Evolutionary conservation across 148 eudicot species (phyloP), one percentile per base, ranked within the genome.

Genomic region (Cornus kousa): DNA sequence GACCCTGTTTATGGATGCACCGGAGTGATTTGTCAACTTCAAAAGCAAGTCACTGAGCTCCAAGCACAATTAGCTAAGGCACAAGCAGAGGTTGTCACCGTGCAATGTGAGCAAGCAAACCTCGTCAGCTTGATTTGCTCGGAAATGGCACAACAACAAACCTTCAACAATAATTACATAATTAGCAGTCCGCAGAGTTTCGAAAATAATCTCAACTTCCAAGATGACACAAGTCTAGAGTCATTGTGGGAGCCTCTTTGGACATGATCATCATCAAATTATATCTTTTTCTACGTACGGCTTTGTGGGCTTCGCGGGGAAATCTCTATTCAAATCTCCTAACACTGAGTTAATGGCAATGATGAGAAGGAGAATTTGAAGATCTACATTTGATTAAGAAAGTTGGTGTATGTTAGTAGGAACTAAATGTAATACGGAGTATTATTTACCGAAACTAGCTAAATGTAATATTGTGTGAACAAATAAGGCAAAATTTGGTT

Each of bases 1-100:
- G 93, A 90, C 75, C 93, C 93, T 2, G 87, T 90, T 0, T 90
- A 90, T 53, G 93, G 93, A 7, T 87, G 89, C 37, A 91, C 93
- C 0, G 93, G 93, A 3, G 81, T 88, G 1, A 87, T 90, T 35
- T 90, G 85, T 23, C 91, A 90, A 65, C 90, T 90, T 17, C 93
- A 90, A 74, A 90, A 82, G 67, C 90, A 90, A 78, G 87, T 90
- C 2, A 85, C 77, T 33, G 93, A 90, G 50, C 91, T 90, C 74
- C 91, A 90, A 81, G 90, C 85, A 0, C 88, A 90, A 31, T 64
- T 90, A 70, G 93, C 93, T 1, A 88, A 88, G 77, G 85, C 90
- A 22, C 89, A 86, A 35, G 93, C 91, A 0, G 87, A 90, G 59
- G 35, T 87, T 4, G 74, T 86, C 55, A 88, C 81, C 70, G 69